Conservation (phyloP, 139 green algal species). For the Micractinium conductrix region DNA sequence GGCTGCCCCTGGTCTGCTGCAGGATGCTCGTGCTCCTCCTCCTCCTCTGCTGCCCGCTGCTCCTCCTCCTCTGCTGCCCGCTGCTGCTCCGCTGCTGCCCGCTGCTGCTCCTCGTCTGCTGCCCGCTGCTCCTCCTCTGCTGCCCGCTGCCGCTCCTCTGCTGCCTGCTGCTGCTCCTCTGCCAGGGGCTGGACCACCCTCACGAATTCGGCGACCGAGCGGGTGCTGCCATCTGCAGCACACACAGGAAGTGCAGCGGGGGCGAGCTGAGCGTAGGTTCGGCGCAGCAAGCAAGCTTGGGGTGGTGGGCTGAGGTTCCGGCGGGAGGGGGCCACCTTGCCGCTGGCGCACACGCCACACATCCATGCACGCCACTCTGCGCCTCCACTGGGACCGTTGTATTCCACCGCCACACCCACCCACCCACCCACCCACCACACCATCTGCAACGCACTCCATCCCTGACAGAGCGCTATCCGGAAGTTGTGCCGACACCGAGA, state of each 20-base stretch:
- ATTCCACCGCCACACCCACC: neutral
- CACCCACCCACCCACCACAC: neutral
- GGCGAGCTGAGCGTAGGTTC: neutral
- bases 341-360: too few relatives aligned
- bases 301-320: too few relatives aligned
- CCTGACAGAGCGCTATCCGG: neutral
- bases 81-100: neutral
- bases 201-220: neutral
- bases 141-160: neutral
- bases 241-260: neutral
- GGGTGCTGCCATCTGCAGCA: neutral
- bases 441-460: slow-evolving; percentile 4
- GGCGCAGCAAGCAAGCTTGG: neutral
- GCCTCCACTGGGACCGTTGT: neutral
- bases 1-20: neutral
- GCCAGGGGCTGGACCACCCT: neutral
- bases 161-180: neutral
- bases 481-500: neutral
- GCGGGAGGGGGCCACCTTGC: too few relatives aligned
- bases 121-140: neutral
- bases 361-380: too few relatives aligned
- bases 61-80: too few relatives aligned
- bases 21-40: neutral
- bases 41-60: too few relatives aligned
- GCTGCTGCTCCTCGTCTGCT: neutral